A percentile compares a stretch with the other conserved stretches of the same genome.
These are phyloP conservation scores for Hypholoma sublateritium DNA, from an alignment of 768 basidiomycete species.

Conservation along the genomic window DNA sequence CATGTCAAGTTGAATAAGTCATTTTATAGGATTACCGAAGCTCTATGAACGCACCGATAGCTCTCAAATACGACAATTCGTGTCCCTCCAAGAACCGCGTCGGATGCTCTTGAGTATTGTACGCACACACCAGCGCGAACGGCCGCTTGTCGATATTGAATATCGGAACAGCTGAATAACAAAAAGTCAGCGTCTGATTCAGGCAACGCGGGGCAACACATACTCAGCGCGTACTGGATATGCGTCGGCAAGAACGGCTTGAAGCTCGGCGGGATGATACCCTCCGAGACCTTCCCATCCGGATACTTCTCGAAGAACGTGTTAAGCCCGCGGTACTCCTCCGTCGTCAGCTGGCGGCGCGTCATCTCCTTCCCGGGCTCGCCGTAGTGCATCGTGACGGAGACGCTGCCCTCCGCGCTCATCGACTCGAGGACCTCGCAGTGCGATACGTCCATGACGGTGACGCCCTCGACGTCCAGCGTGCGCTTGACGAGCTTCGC, in stretches of 20 bases:
- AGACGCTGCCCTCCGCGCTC: conserved; percentile 57
- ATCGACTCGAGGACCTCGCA: conserved; percentile 83
- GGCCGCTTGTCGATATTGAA: conserved; percentile 93
- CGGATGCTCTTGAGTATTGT: conserved; percentile 79
- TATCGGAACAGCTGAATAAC: conserved; percentile 74
- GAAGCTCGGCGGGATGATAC: conserved; percentile 81
- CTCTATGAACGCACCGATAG: conserved; percentile 56
- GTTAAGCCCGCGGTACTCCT: conserved; percentile 75
- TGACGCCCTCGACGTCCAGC: conserved; percentile 87
- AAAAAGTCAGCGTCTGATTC: not conserved
- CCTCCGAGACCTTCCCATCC: conserved; percentile 86
- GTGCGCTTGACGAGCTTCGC: conserved; percentile 88
- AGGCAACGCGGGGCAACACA: conserved; percentile 26
- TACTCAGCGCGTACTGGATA: conserved; percentile 87
- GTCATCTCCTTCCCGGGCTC: conserved; percentile 52
- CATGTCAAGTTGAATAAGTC: conserved; percentile 4
- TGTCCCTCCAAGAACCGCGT: conserved; percentile 87
- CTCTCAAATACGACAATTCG: conserved; percentile 87
- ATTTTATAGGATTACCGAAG: not conserved
- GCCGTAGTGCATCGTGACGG: conserved; percentile 71
- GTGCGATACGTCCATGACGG: conserved; percentile 91
- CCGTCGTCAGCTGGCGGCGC: conserved; percentile 55
- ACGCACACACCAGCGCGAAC: conserved; percentile 88
- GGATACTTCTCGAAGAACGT: conserved; percentile 78
- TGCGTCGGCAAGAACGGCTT: conserved; percentile 78